phyloP scores from a whole-genome alignment of 2,329 filamentous ascomycete species.

The Colletotrichum eremochloae region DNA sequence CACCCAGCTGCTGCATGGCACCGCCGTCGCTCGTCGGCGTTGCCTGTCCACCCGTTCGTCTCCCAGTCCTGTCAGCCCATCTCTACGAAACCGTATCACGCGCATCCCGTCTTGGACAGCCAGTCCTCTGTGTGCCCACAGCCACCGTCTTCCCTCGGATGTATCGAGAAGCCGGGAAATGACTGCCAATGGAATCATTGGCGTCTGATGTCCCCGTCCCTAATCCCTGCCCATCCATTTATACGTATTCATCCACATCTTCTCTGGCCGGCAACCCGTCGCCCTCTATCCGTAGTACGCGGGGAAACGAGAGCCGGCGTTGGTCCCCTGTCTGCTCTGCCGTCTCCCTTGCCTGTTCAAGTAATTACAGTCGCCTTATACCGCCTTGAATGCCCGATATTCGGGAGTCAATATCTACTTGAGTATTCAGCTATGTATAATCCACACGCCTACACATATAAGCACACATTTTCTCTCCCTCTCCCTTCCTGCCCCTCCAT shows the following conservation, averaged over 20 bases:
- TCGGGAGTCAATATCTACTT: slow-evolving; percentile 21
- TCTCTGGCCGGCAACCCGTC: slow-evolving; percentile 5
- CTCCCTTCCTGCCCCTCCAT: background rate
- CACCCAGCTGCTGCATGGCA: background rate
- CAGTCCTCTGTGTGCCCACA: slow-evolving; percentile 7
- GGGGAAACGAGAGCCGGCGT: background rate
- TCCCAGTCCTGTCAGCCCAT: slow-evolving; percentile 13
- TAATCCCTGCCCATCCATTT: background rate
- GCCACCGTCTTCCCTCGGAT: slow-evolving; percentile 9
- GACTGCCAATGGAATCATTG: slow-evolving; percentile 16
- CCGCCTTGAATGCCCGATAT: background rate
- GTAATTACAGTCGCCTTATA: background rate
- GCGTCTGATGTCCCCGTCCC: slow-evolving; percentile 32
- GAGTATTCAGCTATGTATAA: background rate
- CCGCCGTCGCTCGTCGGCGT: slow-evolving; percentile 1
- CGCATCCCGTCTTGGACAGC: slow-evolving; percentile 7
- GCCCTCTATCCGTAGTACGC: background rate
- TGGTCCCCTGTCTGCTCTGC: background rate
- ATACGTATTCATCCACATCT: background rate
- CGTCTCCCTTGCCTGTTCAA: background rate
- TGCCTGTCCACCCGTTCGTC: slow-evolving; percentile 8
- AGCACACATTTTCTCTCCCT: background rate
- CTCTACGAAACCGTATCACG: slow-evolving; percentile 6
- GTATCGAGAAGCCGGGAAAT: background rate
- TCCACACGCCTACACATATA: background rate